Base-by-base conservation (phyloP, 768 basidiomycete species). In the Leccinum ochraceum region DNA sequence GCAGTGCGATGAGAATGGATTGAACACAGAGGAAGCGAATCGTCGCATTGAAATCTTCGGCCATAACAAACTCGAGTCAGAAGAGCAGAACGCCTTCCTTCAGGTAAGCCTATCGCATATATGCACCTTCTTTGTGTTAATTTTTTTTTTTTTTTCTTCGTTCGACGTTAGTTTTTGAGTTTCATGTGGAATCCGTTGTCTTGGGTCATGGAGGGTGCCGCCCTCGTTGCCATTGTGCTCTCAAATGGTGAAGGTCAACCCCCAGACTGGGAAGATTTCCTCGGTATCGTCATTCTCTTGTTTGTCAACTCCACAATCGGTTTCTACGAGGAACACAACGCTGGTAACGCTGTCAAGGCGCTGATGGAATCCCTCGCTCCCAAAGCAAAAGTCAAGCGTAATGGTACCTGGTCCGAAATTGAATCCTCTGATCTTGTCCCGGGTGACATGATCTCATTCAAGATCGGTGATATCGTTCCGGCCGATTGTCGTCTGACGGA, bases 121-220 rank as follows among this genome's bases (percentile, higher is more conserved):
- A 6, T 52, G 22, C 34, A 24, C 22, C 53, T 39, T 5, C 54
- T 50, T 4, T 6, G n/a, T 53, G 22, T 54, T 60, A 3, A 69
- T 13, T 34, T 34, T 34, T 32, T 22, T 46, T 22, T 46, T 57
- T 34, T 32, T 22, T 46, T 22, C 42, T 57, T 24, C 16, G 2
- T 51, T 51, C 28, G 30, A 30, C 10, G 0, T 30, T 48, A 92
- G 91, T 94, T 95, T 77, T 79, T 94, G 67, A 87, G 88, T 74
- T 98, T 98, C 85, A 98, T 98, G 96, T 98, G 96, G 96, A 98
- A 98, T 79, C 96, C 96, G 49, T 82, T 98, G 13, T 98, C 96
- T 36, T 98, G 96, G 96, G 96, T 98, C 77, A 98, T 98, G 96
- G 96, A 98, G 77, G 94, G 89, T 63, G 95, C 95, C 42, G 92